A percentile compares a stretch with the other conserved stretches of the same genome.
phyloP scores from a whole-genome alignment of 2,329 filamentous ascomycete species.

The Phaeosphaeriaceae sp. region DNA sequence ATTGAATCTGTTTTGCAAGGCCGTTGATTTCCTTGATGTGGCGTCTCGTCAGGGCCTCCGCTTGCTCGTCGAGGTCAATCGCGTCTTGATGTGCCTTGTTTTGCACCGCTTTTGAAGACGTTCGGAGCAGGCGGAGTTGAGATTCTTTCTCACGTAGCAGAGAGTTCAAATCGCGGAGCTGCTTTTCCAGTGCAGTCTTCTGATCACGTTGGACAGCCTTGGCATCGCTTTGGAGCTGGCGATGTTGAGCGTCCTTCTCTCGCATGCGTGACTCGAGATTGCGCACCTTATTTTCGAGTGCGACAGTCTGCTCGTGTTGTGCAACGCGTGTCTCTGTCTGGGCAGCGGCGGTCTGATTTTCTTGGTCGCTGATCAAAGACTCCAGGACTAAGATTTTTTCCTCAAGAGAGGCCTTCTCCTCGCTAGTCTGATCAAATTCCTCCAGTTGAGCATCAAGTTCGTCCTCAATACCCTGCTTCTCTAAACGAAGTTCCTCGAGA shows the following conservation, averaged over 20 bases:
- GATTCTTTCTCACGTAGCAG: conserved; percentile 36
- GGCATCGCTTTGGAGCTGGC: conserved; percentile 33
- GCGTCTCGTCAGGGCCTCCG: conserved; percentile 69
- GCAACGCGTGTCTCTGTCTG: conserved; percentile 57
- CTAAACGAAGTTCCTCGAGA: conserved; percentile 57
- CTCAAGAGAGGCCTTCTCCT: conserved; percentile 65
- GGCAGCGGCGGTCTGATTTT: conserved; percentile 22
- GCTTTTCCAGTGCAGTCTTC: conserved; percentile 53
- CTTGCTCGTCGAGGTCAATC: conserved; percentile 50
- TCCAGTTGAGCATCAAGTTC: conserved; percentile 58
- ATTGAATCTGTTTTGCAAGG: conserved; percentile 87
- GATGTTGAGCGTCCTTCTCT: conserved; percentile 39
- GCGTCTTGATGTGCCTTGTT: conserved; percentile 40
- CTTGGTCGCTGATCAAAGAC: conserved; percentile 47
- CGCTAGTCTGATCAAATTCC: conserved; percentile 50
- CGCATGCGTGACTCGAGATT: conserved; percentile 33
- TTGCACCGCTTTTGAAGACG: conserved; percentile 36
- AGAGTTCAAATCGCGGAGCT: conserved; percentile 47
- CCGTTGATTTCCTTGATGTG: conserved; percentile 81
- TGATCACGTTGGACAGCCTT: conserved; percentile 52
- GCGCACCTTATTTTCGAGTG: conserved; percentile 58
- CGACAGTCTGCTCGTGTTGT: conserved; percentile 59
- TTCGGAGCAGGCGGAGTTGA: conserved; percentile 31
- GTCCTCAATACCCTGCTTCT: conserved; percentile 61
- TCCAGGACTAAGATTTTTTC: conserved; percentile 57